These are phyloP conservation scores for Fremontodendron californicum DNA, from an alignment of 345 rosid genomes.

Conservation along the genomic window DNA sequence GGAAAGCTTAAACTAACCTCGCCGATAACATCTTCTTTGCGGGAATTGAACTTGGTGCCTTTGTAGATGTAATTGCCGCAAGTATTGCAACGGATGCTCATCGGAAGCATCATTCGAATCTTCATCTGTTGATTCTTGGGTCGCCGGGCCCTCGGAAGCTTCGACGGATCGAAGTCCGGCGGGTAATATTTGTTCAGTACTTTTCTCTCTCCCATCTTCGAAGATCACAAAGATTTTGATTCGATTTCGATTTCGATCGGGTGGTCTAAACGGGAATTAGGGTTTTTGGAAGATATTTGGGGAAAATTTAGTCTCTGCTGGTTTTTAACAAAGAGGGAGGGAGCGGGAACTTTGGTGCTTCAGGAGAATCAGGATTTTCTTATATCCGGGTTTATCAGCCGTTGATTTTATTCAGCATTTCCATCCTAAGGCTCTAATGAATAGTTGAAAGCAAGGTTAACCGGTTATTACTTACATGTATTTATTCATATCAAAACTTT, in stretches of 20 bases:
- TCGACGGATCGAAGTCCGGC: conserved; percentile 90
- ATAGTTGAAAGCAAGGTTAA: too few species aligned
- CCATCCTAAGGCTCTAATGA: too few species aligned
- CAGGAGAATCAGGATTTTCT: not conserved
- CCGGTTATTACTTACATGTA: too few species aligned
- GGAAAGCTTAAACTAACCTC: conserved; percentile 42
- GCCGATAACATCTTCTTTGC: conserved; percentile 84
- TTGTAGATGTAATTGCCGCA: conserved; percentile 90
- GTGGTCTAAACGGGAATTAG: not conserved
- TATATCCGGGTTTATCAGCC: too few species aligned
- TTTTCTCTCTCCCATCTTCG: conserved; percentile 87
- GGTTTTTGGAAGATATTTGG: not conserved
- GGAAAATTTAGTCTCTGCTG: not conserved
- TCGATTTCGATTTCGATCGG: not conserved
- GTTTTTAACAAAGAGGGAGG: not conserved
- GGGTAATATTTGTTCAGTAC: conserved; percentile 91
- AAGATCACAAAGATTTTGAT: not conserved
- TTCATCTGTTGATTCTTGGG: conserved; percentile 91
- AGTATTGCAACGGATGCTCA: conserved; percentile 91
- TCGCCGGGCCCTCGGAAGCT: conserved; percentile 65
- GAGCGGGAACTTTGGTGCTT: not conserved
- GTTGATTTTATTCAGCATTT: too few species aligned
- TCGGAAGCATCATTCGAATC: conserved; percentile 95
- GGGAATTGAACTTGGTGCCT: conserved; percentile 91
- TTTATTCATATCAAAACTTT: too few species aligned